Evolutionary conservation across 2,329 filamentous ascomycete genomes (phyloP), one percentile per base, ranked within the genome.

Genomic region (Capronia americana): DNA sequence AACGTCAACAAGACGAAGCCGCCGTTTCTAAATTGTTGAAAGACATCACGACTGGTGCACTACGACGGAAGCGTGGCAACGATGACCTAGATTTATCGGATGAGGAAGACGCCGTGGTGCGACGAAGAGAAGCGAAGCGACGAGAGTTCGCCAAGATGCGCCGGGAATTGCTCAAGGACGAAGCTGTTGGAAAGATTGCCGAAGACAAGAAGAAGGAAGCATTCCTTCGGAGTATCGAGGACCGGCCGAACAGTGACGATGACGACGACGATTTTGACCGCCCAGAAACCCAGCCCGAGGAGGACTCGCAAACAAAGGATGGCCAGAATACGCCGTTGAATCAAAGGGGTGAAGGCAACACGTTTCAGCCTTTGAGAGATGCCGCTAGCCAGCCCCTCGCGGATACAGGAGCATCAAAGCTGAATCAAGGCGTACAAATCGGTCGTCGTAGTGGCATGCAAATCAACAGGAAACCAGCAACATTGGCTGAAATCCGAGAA

Each of bases 101-200:
- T 76, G 94, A 92, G 2, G 94, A 97, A 71, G 94, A 97, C 72
- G 92, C 91, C 69, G 87, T 90, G 20, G 91, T 94, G 73, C 87
- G 90, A 32, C 87, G 88, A 53, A 88, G 91, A 54, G 88, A 92
- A 58, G 88, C 90, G 82, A 97, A 96, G 82, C 90, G 92, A 60
- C 86, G 89, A 46, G 92, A 97, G 74, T 96, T 96, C 78, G 91
- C 91, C 41, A 92, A 92, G 79, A 96, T 97, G 90, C 90, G 93
- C 64, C 93, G 92, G 77, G 91, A 93, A 6, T 84, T 99, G 8
- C 86, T 97, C 55, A 85, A 91, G 26, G 93, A 98, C 74, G 93
- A 97, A 77, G 92, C 92, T 44, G 88, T 99, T 72, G 92, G 91
- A 75, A 93, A 94, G 78, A 92, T 98, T 69, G 93, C 92, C 38